A percentile compares a stretch with the other conserved stretches of the same genome.
These are phyloP conservation scores for Akanthomyces uredinophilus DNA, from an alignment of 2,329 filamentous ascomycete species.

Conservation along the genomic window DNA sequence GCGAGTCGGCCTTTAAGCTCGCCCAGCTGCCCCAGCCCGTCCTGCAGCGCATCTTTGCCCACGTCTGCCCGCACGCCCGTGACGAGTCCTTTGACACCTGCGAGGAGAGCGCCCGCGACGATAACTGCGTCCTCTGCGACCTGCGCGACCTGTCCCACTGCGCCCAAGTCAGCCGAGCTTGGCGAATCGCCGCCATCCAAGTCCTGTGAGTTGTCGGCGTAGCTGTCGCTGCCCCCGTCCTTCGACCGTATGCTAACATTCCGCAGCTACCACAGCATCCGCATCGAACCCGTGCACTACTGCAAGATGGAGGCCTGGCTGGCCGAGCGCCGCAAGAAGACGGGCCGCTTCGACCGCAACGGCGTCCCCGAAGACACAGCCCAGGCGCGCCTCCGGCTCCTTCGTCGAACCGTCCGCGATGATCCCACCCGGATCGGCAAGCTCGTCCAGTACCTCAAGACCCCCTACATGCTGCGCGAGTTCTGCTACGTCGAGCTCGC, in stretches of 20 bases:
- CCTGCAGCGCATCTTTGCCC: slow-evolving; percentile 70
- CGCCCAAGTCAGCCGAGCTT: slow-evolving; percentile 66
- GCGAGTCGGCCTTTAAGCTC: slow-evolving; percentile 38
- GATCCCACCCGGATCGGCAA: slow-evolving; percentile 63
- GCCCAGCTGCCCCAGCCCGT: slow-evolving; percentile 60
- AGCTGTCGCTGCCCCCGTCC: neutral
- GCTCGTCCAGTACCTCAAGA: slow-evolving; percentile 74
- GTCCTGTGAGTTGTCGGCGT: slow-evolving; percentile 52
- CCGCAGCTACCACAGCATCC: slow-evolving; percentile 75
- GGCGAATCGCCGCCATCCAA: slow-evolving; percentile 51
- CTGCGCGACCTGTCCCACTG: slow-evolving; percentile 82
- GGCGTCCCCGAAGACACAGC: slow-evolving; percentile 77
- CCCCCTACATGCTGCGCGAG: slow-evolving; percentile 92
- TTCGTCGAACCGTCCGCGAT: slow-evolving; percentile 78
- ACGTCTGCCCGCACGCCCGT: slow-evolving; percentile 74
- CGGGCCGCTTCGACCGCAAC: slow-evolving; percentile 68
- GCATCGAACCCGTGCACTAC: slow-evolving; percentile 92
- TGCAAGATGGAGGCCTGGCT: slow-evolving; percentile 81
- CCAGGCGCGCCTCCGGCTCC: slow-evolving; percentile 66
- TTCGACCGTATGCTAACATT: neutral
- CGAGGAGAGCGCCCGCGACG: slow-evolving; percentile 71
- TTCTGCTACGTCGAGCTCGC: slow-evolving; percentile 79
- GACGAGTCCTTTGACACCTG: slow-evolving; percentile 78
- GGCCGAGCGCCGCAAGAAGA: slow-evolving; percentile 70
- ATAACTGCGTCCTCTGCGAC: slow-evolving; percentile 90